Conservation (phyloP, 352 stramenopile species). For the Globisporangium polare region DNA sequence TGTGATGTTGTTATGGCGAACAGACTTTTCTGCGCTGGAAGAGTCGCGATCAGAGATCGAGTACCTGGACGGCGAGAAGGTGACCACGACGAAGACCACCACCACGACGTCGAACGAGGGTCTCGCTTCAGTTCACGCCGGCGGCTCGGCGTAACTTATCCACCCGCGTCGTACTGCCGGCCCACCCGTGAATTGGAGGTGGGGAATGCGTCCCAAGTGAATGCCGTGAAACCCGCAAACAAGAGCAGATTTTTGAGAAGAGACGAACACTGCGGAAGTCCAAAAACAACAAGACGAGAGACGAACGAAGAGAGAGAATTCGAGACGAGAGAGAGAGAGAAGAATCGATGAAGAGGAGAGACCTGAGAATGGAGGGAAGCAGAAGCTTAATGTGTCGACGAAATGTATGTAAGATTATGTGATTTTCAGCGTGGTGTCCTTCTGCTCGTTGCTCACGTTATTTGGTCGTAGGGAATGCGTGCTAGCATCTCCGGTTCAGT, state of each 20-base stretch:
- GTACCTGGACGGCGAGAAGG: conserved; percentile 39
- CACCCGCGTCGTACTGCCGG: not conserved
- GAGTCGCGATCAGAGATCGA: conserved; percentile 53
- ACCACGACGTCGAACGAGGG: conserved; percentile 6
- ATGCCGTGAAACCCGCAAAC: conserved; percentile 2
- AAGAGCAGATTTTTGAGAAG: not conserved
- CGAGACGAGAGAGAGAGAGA: not conserved
- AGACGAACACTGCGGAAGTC: not conserved
- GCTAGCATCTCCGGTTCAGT: too few relatives aligned
- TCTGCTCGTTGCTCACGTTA: not conserved
- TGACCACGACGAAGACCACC: conserved; percentile 8
- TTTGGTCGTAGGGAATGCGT: not conserved
- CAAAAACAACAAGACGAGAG: not conserved
- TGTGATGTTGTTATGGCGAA: not conserved
- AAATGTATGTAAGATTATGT: conserved; percentile 10
- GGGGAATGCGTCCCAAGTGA: conserved; percentile 2
- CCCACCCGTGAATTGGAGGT: not conserved
- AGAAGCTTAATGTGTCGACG: conserved; percentile 6
- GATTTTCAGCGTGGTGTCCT: not conserved
- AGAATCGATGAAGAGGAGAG: not conserved
- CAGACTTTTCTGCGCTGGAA: conserved; percentile 59
- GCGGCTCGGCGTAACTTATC: conserved; percentile 9
- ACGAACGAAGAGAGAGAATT: not conserved
- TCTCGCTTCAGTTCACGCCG: conserved; percentile 29
- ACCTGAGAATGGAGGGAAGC: not conserved